Evolutionary conservation across 2,329 filamentous ascomycete species (phyloP), one percentile per base, ranked within the genome.

Genomic region (Orbilia quercus): DNA sequence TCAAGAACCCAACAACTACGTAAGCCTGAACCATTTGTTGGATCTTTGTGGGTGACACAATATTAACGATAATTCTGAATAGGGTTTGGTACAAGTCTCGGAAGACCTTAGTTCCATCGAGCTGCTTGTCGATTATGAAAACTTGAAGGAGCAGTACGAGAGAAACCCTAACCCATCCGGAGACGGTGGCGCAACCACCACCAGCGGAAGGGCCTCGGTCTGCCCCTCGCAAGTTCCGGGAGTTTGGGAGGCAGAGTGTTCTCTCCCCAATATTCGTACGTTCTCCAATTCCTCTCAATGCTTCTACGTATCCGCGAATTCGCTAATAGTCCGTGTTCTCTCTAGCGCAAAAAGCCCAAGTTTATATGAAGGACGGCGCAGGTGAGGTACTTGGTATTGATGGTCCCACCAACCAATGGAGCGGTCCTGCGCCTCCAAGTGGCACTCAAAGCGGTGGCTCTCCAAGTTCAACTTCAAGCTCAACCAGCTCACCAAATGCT

Each of bases 1-100:
- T 7, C 83, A 90, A 79, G 92, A 96, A 82, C 84, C 85, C 74
- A 91, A 89, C 82, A 85, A 89, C 48, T 98, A 88, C 81, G 94
- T 72, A 59, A n/a, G 60, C 44, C 57, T 42, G 7, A 14, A 16
- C 36, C 20, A 14, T 9, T 51, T 45, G 14, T 34, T 25, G 16
- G 14, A 31, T 14, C 1, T 11, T 23, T 34, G 50, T 9, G 11
- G 1, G 12, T 47, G 1, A 53, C 25, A 7, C 36, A 16, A n/a
- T 28, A 16, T 20, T 63, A 45, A 64, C 53, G 50, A 18, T 23
- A 50, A n/a, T 18, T 22, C 31, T 16, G 18, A 58, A 58, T 23
- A 72, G 59, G 64, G 76, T 38, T 72, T 77, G 11, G 76, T 77
- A n/a, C 25, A 75, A 53, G 54, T 78, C 55, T 75, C 75, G 3